phyloP scores from a whole-genome alignment of 257 asterid genomes.

The Jacaranda mimosifolia region DNA sequence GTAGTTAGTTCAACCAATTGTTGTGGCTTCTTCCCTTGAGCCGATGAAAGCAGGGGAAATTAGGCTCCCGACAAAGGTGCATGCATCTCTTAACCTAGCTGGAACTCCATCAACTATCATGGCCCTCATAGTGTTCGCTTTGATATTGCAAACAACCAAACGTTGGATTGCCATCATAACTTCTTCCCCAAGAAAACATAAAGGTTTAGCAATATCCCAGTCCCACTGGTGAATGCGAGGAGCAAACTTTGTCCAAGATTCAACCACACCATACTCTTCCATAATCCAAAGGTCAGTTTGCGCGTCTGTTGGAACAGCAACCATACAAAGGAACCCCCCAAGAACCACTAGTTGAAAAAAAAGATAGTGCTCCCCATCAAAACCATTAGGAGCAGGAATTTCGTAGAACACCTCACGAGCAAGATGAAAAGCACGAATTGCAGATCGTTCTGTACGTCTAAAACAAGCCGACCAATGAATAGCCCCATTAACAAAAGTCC shows the following conservation, averaged over 20 bases:
- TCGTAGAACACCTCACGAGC: constrained; percentile 38
- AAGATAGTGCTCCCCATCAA: background rate
- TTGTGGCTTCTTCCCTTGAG: too few relatives aligned
- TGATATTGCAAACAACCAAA: constrained; percentile 24
- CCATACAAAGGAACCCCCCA: constrained; percentile 49
- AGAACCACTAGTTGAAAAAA: constrained; percentile 33
- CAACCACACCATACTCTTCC: constrained; percentile 47
- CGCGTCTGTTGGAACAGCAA: background rate
- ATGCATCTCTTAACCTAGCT: constrained; percentile 20
- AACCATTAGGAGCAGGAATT: constrained; percentile 38
- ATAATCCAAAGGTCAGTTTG: constrained; percentile 45
- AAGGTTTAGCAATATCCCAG: constrained; percentile 9
- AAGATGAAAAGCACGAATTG: constrained; percentile 44
- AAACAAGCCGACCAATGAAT: constrained; percentile 47
- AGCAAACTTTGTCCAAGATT: constrained; percentile 44
- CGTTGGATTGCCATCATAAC: constrained; percentile 19
- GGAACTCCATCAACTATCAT: constrained; percentile 35
- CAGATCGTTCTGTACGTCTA: background rate
- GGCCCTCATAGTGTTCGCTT: constrained; percentile 8
- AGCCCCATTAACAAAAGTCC: constrained; percentile 42
- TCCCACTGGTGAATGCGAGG: background rate
- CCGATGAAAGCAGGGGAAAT: constrained; percentile 19
- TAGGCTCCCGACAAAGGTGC: constrained; percentile 44
- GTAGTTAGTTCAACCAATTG: background rate
- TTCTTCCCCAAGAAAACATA: constrained; percentile 35